Base-by-base conservation (phyloP, 2,329 filamentous ascomycete genomes). In the Biscogniauxia sp. region DNA sequence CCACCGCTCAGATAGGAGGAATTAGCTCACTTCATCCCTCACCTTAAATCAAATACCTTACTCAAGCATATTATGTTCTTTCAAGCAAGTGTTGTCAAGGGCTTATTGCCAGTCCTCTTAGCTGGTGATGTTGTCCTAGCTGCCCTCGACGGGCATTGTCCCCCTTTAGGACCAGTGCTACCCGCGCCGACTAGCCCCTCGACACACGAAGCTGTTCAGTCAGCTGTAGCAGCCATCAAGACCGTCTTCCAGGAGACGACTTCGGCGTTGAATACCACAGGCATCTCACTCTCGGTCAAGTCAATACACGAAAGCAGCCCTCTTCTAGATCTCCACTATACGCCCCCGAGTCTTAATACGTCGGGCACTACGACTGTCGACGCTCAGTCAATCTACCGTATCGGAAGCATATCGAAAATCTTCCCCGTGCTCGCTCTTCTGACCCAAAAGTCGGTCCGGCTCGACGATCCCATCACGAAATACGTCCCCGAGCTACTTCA, bases 161-260 rank as follows among this genome's bases (percentile, higher is more conserved):
- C 78, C n/a, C 77, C 78, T 26, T 70, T 80, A n/a, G 77, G 77
- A 4, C 68, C 76, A 11, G 77, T 79, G 51, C 68, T 79, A 6
- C 77, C 75, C 6, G 71, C 75, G 17, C 76, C 77, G 1, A 70
- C 66, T 25, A 62, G 64, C 7, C 77, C 77, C 2, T 68, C 75
- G 37, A 51, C 66, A n/a, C 72, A 74, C 55, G 55, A 63, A 7
- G 60, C 67, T 0, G 73, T 79, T 1, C 65, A 72, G 53, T 62
- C 57, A 0, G 75, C 75, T 0, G 55, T 70, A 25, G 26, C 57
- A 5, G 56, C 53, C 5, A 58, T 77, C 5, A 67, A 67, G 4
- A 59, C 51, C 1, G 58, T 56, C 1, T 66, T 79, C 1, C 65
- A 75, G 5, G 60, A 68, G n/a, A 51, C 73, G 1, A 70, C 70